phyloP scores from a whole-genome alignment of 2,329 filamentous ascomycete genomes.

The Tetracladium maxilliforme region DNA sequence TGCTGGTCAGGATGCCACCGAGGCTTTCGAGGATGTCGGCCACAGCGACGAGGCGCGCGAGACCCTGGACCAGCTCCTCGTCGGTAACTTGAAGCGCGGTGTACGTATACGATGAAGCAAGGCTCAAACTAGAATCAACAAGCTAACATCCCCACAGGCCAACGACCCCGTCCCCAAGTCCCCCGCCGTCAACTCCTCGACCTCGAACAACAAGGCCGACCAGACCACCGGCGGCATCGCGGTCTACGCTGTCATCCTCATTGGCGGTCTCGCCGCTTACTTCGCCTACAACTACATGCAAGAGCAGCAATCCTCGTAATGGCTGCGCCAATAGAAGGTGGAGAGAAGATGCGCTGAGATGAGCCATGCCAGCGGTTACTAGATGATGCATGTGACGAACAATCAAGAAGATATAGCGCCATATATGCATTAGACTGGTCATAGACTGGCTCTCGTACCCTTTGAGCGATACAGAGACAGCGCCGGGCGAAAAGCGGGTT shows the following conservation, averaged over 20 bases:
- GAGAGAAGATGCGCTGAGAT: no score
- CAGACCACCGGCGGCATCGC: slow-evolving; percentile 43
- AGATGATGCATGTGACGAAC: no score
- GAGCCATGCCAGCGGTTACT: no score
- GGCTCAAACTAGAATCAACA: slow-evolving; percentile 1
- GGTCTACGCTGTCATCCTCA: slow-evolving; percentile 64
- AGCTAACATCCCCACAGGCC: slow-evolving; percentile 30
- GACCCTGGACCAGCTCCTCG: slow-evolving; percentile 64
- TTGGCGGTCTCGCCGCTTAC: slow-evolving; percentile 67
- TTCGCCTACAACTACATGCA: slow-evolving; percentile 77
- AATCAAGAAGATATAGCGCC: no score
- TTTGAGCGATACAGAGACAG: no score
- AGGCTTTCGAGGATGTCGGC: slow-evolving; percentile 97
- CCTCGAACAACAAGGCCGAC: slow-evolving; percentile 24
- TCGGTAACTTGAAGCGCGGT: slow-evolving; percentile 68
- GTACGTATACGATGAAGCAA: slow-evolving; percentile 33
- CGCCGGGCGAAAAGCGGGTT: no score
- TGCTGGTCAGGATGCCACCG: slow-evolving; percentile 87
- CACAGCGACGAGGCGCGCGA: slow-evolving; percentile 98
- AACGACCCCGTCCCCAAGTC: slow-evolving; percentile 66
- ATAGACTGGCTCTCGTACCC: no score
- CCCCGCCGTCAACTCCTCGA: slow-evolving; percentile 29
- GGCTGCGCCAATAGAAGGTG: no score
- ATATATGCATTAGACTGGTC: no score
- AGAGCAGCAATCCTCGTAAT: slow-evolving; percentile 24